phyloP scores from a whole-genome alignment of 2,329 filamentous ascomycete genomes.

The Trichoderma sp. region DNA sequence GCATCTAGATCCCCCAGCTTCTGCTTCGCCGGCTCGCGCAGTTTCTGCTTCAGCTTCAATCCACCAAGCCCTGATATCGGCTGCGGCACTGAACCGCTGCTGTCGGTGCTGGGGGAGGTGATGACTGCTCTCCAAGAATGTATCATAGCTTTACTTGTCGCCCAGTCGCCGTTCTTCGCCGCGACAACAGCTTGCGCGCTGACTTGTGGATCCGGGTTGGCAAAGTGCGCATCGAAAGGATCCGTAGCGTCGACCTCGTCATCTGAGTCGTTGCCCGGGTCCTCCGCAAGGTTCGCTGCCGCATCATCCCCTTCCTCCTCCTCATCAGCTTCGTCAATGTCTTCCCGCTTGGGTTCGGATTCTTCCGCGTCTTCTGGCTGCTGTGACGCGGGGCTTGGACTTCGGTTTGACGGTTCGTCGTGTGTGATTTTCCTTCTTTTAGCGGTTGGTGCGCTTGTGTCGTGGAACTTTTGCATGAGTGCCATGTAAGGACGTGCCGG shows the following conservation, averaged over 20 bases:
- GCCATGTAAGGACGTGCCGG: constrained; percentile 57
- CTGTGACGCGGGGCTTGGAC: constrained; percentile 39
- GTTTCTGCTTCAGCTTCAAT: constrained; percentile 70
- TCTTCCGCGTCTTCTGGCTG: constrained; percentile 46
- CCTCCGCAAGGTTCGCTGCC: constrained; percentile 33
- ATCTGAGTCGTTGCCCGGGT: constrained; percentile 46
- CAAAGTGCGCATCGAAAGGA: constrained; percentile 82
- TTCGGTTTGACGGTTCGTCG: constrained; percentile 32
- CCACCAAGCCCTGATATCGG: constrained; percentile 47
- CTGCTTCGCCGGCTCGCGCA: constrained; percentile 58
- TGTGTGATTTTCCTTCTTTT: constrained; percentile 62
- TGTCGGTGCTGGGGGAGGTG: constrained; percentile 49
- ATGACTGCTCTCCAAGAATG: constrained; percentile 53
- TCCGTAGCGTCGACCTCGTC: constrained; percentile 61
- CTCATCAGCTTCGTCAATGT: constrained; percentile 34
- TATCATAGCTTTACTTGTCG: constrained; percentile 49
- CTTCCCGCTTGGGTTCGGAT: constrained; percentile 37
- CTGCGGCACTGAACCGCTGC: constrained; percentile 37
- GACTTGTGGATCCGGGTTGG: constrained; percentile 63
- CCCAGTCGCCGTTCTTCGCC: constrained; percentile 55
- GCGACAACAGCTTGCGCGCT: constrained; percentile 58
- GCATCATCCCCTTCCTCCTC: constrained; percentile 29
- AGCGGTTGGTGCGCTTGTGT: constrained; percentile 47
- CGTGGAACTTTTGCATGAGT: constrained; percentile 60
- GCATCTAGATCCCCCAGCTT: constrained; percentile 60